Conservation (phyloP, 441 rosid species). For the Raphanus hybrid region DNA sequence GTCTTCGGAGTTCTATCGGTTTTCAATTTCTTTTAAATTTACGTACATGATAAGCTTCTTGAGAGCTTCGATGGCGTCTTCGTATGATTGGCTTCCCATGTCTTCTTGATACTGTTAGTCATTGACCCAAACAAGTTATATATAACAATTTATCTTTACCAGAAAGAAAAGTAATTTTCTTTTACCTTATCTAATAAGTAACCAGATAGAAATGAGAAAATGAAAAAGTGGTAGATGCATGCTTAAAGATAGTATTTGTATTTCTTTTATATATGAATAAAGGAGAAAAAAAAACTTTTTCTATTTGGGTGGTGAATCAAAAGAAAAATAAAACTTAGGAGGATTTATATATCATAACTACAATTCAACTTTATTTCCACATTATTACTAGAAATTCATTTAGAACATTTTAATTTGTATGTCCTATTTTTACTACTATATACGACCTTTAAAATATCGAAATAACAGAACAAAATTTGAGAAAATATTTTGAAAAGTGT, state of each 20-base stretch:
- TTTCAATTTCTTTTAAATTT: not conserved
- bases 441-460: too few species aligned
- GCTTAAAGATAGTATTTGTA: not conserved
- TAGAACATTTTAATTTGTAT: too few species aligned
- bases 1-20: not conserved
- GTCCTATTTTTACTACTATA: too few species aligned
- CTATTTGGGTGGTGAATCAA: constrained; percentile 2
- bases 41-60: constrained; percentile 76
- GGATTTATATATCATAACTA: not conserved
- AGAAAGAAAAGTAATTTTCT: not conserved
- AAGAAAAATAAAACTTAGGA: not conserved
- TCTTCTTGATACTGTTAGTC: constrained; percentile 44
- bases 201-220: not conserved
- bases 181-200: not conserved
- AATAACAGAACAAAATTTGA: too few species aligned
- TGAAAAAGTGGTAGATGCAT: not conserved
- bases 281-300: not conserved
- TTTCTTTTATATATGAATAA: not conserved
- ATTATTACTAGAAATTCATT: too few species aligned
- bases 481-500: too few species aligned
- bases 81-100: constrained; percentile 73
- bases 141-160: not conserved
- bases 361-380: not conserved
- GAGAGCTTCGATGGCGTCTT: constrained; percentile 79
- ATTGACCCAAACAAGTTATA: constrained; percentile 24